Conservation (phyloP, 2,329 filamentous ascomycete species). For the Ophiobolus disseminans region DNA sequence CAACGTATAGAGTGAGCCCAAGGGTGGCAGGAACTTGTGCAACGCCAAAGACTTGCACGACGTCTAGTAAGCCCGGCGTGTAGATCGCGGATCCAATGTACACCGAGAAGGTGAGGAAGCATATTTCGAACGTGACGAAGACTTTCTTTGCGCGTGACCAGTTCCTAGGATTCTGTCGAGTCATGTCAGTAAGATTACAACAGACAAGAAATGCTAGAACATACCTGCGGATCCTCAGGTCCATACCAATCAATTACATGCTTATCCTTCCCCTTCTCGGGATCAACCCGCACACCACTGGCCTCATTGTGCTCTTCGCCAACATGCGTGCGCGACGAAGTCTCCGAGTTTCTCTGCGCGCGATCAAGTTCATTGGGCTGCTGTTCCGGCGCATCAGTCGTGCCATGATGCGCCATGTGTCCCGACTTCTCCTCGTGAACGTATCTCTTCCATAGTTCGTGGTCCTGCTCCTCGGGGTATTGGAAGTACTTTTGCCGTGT, state of each 20-base stretch:
- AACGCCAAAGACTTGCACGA: conserved; percentile 62
- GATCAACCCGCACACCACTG: conserved; percentile 55
- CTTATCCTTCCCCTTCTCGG: conserved; percentile 60
- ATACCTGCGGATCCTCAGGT: conserved; percentile 53
- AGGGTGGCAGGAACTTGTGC: conserved; percentile 55
- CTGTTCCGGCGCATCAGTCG: conserved; percentile 46
- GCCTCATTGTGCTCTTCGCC: conserved; percentile 35
- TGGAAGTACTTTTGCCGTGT: conserved; percentile 48
- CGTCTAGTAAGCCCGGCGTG: conserved; percentile 49
- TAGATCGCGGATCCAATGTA: conserved; percentile 63
- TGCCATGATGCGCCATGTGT: conserved; percentile 56
- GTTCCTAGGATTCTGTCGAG: conserved; percentile 54
- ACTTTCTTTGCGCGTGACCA: conserved; percentile 55
- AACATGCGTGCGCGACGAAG: conserved; percentile 22
- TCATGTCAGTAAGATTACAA: not conserved
- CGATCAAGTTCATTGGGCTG: conserved; percentile 28
- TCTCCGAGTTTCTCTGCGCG: conserved; percentile 14
- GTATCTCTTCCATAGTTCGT: conserved; percentile 57
- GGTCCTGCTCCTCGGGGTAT: conserved; percentile 58
- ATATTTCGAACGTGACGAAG: conserved; percentile 56
- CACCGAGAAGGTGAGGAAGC: conserved; percentile 59
- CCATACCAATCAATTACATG: conserved; percentile 61
- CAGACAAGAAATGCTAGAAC: not conserved
- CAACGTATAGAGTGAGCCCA: conserved; percentile 49
- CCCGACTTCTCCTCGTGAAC: conserved; percentile 59